Evolutionary conservation across 306 rosid genomes (phyloP).

Genomic region (Spatholobus suberectus): DNA sequence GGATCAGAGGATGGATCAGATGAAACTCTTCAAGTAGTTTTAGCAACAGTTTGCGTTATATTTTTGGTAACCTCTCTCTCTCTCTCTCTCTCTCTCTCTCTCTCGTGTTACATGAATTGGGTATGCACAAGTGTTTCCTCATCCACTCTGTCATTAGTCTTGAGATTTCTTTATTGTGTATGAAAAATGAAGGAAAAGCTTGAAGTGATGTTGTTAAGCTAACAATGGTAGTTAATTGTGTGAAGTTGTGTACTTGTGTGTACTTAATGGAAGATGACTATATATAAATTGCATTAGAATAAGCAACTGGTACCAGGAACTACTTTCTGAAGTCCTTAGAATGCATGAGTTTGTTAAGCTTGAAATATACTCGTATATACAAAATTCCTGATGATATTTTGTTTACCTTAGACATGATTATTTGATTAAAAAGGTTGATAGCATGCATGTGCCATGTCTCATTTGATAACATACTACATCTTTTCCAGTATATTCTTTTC

Average conservation of each 20-base stretch:
- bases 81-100: constrained; percentile 15
- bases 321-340: constrained; percentile 9
- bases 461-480: constrained; percentile 18
- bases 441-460: constrained; percentile 18
- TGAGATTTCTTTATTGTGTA: neutral
- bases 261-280: constrained; percentile 4
- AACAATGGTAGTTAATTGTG: neutral
- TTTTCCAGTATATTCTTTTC: constrained; percentile 68
- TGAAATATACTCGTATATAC: neutral
- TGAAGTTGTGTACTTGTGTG: neutral
- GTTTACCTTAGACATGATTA: neutral
- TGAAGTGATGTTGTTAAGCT: constrained; percentile 1
- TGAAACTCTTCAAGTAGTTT: constrained; percentile 69
- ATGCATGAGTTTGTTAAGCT: neutral
- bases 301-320: neutral
- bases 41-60: constrained; percentile 74
- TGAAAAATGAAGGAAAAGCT: constrained; percentile 16
- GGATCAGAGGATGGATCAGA: constrained; percentile 71
- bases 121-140: neutral
- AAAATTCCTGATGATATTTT: neutral
- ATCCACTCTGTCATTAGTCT: neutral
- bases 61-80: constrained; percentile 60
- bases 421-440: constrained; percentile 43
- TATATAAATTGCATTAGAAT: constrained; percentile 20
- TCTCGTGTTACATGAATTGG: neutral